Evolutionary conservation across 1,139 yeast genomes (phyloP).

Genomic region (Wickerhamomyces sp.): DNA sequence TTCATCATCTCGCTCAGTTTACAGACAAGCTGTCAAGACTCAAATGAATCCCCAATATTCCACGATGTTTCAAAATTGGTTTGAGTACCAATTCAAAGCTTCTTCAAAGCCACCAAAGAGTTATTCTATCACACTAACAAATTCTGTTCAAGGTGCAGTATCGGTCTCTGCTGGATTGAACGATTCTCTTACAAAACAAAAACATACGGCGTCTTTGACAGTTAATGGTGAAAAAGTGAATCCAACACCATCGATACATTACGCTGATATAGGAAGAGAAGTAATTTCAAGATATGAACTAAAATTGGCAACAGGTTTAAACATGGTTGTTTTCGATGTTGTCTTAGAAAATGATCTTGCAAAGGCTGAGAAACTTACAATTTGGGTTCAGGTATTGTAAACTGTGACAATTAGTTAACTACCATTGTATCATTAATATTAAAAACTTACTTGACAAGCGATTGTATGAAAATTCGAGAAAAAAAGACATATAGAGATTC

Average conservation of each 20-base stretch:
- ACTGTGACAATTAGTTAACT: no score
- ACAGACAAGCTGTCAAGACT: conserved; percentile 21
- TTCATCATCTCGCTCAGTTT: conserved; percentile 34
- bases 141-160: conserved; percentile 38
- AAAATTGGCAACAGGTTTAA: conserved; percentile 44
- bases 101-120: conserved; percentile 40
- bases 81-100: conserved; percentile 43
- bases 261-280: conserved; percentile 24
- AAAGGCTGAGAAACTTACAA: conserved; percentile 35
- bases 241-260: conserved; percentile 37
- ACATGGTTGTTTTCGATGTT: conserved; percentile 42
- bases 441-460: no score
- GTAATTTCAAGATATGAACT: conserved; percentile 43
- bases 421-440: no score
- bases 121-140: conserved; percentile 36
- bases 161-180: conserved; percentile 42
- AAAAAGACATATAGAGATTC: no score
- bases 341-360: conserved; percentile 7
- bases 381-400: conserved; percentile 26
- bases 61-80: conserved; percentile 25
- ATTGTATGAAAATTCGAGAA: no score
- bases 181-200: conserved; percentile 31
- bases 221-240: conserved; percentile 48
- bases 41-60: conserved; percentile 11
- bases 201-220: conserved; percentile 39